Evolutionary conservation across 225 moss, liverwort and hornwort genomes (phyloP).

Genomic region (Neckera pumila): DNA sequence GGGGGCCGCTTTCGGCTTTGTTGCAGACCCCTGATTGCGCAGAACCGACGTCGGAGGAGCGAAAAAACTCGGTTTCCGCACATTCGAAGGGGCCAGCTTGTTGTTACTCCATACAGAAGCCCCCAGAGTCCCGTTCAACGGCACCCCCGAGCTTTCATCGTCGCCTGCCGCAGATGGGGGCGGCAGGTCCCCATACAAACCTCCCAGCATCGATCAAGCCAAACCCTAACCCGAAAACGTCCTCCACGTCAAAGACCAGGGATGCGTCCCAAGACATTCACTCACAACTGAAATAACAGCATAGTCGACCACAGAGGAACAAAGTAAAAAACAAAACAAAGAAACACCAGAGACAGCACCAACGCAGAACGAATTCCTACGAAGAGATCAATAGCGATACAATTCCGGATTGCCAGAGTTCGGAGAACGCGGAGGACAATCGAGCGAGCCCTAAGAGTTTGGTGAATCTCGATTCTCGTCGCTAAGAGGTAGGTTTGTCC

Average conservation of each 20-base stretch:
- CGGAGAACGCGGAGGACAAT: not conserved
- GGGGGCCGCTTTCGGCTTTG: constrained; percentile 19
- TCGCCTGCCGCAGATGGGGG: constrained; percentile 78
- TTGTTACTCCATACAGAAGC: constrained; percentile 73
- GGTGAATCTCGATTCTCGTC: not conserved
- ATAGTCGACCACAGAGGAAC: not conserved
- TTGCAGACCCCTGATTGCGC: constrained; percentile 55
- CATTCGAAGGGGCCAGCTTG: constrained; percentile 83
- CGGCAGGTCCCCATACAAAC: constrained; percentile 95
- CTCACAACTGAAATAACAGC: not conserved
- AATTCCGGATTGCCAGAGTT: not conserved
- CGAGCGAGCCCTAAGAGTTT: not conserved
- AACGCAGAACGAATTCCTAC: not conserved
- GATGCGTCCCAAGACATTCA: not conserved
- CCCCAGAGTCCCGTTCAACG: constrained; percentile 29
- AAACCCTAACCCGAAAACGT: not conserved
- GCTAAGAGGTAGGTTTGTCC: not conserved
- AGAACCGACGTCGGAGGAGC: constrained; percentile 83
- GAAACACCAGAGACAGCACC: not conserved
- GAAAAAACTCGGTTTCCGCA: constrained; percentile 70
- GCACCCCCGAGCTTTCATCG: constrained; percentile 42
- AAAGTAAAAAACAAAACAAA: not conserved
- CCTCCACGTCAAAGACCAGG: not conserved
- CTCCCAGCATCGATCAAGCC: constrained; percentile 64
- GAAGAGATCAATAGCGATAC: not conserved